These are phyloP conservation scores for Melastoma candidum DNA, from an alignment of 441 rosid species.

Conservation along the genomic window DNA sequence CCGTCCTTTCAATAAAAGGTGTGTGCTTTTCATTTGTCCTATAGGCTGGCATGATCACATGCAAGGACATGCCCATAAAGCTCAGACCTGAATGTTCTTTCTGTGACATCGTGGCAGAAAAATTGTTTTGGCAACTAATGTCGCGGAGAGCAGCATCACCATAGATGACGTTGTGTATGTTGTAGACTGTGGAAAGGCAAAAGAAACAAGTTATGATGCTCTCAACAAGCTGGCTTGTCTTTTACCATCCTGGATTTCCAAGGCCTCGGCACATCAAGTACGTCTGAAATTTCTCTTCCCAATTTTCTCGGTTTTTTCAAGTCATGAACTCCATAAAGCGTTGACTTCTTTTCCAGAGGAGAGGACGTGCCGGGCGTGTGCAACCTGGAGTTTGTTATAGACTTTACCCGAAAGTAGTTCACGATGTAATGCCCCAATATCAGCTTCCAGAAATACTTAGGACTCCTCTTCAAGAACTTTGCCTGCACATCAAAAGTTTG, in stretches of 20 bases:
- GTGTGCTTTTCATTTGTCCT: constrained; percentile 6
- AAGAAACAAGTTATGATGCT: constrained; percentile 97
- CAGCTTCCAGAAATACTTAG: constrained; percentile 93
- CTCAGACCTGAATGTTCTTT: too few species aligned
- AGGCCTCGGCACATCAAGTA: constrained; percentile 96
- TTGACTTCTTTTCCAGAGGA: constrained; percentile 42
- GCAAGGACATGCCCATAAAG: too few species aligned
- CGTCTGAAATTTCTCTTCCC: constrained; percentile 8
- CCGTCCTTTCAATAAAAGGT: constrained; percentile 67
- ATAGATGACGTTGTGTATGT: constrained; percentile 96
- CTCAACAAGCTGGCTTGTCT: constrained; percentile 91
- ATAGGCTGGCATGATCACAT: constrained; percentile 1
- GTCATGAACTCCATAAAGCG: constrained; percentile 5
- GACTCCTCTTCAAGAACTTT: constrained; percentile 88
- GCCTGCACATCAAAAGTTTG: constrained; percentile 84
- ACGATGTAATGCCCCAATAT: constrained; percentile 69
- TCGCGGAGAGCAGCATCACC: constrained; percentile 96
- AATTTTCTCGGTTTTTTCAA: constrained; percentile 3
- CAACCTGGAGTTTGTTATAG: constrained; percentile 94
- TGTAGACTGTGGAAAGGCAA: constrained; percentile 92
- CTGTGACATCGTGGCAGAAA: constrained; percentile 40
- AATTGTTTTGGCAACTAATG: constrained; percentile 90
- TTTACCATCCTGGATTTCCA: constrained; percentile 90
- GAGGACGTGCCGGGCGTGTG: constrained; percentile 99
- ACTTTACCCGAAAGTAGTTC: constrained; percentile 75